These are phyloP conservation scores for Erucastrum elatum DNA, from an alignment of 345 rosid species.

Conservation along the genomic window DNA sequence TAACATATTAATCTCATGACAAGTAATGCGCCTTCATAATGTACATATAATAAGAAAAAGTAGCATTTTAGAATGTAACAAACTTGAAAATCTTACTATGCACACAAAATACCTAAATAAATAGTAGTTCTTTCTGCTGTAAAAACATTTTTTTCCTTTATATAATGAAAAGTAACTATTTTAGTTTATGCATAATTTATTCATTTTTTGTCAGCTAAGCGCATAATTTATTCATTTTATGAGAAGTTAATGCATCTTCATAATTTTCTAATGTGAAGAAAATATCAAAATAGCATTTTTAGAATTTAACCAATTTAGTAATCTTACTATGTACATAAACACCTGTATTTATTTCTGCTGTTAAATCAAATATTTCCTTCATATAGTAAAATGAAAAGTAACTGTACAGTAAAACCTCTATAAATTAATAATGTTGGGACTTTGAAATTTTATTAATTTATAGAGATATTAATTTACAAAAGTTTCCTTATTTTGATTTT, in stretches of 20 bases:
- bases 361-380: too few species aligned
- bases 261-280: not conserved
- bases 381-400: not conserved
- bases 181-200: not conserved
- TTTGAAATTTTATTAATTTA: too few species aligned
- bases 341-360: too few species aligned
- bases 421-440: too few species aligned
- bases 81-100: not conserved
- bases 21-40: not conserved
- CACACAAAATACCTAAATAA: not conserved
- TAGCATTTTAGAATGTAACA: not conserved
- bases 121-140: not conserved
- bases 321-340: not conserved
- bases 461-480: too few species aligned
- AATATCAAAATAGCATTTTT: not conserved
- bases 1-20: not conserved
- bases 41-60: not conserved
- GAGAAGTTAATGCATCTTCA: not conserved
- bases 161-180: not conserved
- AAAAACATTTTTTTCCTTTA: not conserved
- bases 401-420: too few species aligned
- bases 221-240: not conserved
- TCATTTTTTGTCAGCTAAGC: not conserved
- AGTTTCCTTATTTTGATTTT: too few species aligned
- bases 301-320: not conserved